Evolutionary conservation across 352 stramenopile genomes (phyloP).

Genomic region (Globisporangium nagaii): DNA sequence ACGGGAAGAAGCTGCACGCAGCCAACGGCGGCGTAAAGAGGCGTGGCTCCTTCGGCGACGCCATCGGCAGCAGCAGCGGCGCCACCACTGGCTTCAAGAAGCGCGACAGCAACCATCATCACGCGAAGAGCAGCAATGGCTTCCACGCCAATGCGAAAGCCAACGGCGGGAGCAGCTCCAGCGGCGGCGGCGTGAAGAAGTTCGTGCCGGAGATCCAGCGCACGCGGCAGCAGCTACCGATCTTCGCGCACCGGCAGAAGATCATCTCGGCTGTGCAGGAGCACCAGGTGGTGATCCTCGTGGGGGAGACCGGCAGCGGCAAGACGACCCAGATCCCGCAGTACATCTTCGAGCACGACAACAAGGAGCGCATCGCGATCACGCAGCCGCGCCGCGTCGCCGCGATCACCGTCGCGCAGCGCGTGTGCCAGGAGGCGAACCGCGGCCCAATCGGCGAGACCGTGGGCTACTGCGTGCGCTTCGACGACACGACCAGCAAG

Average conservation of each 20-base stretch:
- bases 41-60: constrained; percentile 3
- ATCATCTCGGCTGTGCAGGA: constrained; percentile 58
- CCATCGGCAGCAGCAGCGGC: background rate
- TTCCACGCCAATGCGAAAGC: background rate
- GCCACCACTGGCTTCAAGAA: constrained; percentile 17
- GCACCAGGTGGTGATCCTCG: constrained; percentile 82
- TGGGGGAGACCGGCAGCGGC: constrained; percentile 87
- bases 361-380: constrained; percentile 53
- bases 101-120: background rate
- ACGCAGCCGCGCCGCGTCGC: constrained; percentile 80
- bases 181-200: constrained; percentile 4
- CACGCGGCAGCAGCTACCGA: constrained; percentile 59
- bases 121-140: background rate
- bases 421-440: constrained; percentile 65
- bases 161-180: constrained; percentile 7
- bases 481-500: constrained; percentile 89
- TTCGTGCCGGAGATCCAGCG: constrained; percentile 40
- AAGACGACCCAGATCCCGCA: constrained; percentile 91
- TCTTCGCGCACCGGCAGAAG: constrained; percentile 61
- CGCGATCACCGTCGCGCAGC: constrained; percentile 79
- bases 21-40: background rate
- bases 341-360: constrained; percentile 74
- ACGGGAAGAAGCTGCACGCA: background rate
- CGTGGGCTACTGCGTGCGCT: constrained; percentile 93
- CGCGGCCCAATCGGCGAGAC: constrained; percentile 37